These are phyloP conservation scores for Allantophomopsis cytisporea DNA, from an alignment of 2,329 filamentous ascomycete genomes.

Conservation along the genomic window DNA sequence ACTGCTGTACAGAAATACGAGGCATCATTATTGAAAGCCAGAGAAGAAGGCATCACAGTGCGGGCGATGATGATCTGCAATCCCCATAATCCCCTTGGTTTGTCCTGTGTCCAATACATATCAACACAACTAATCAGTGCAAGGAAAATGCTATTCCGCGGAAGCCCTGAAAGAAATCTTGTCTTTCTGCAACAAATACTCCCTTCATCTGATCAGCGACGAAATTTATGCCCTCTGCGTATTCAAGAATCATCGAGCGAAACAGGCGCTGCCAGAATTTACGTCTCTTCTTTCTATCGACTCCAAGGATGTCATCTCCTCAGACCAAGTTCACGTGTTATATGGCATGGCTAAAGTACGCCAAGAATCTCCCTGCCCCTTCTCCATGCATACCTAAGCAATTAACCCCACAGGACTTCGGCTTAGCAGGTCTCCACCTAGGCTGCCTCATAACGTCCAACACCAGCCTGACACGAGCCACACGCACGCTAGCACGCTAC, in stretches of 20 bases:
- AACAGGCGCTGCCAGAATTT: constrained; percentile 17
- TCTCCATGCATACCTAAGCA: not conserved
- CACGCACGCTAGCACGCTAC: too few relatives aligned
- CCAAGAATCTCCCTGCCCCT: not conserved
- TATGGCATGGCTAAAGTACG: not conserved
- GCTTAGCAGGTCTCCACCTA: constrained; percentile 27
- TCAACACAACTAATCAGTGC: constrained; percentile 6
- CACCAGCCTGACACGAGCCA: constrained; percentile 16
- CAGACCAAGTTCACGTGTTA: not conserved
- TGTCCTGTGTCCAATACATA: constrained; percentile 25
- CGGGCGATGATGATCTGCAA: constrained; percentile 25
- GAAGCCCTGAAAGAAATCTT: constrained; percentile 17
- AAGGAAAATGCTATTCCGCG: constrained; percentile 6
- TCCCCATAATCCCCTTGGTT: constrained; percentile 20
- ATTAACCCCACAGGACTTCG: constrained; percentile 21
- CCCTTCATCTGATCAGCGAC: constrained; percentile 32
- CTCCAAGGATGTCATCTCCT: constrained; percentile 7
- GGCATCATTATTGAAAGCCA: not conserved
- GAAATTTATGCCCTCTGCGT: constrained; percentile 34
- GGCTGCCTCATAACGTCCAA: constrained; percentile 21
- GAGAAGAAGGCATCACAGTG: constrained; percentile 18
- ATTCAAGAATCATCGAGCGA: constrained; percentile 9
- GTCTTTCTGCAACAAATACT: constrained; percentile 25
- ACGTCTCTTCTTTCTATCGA: constrained; percentile 34
- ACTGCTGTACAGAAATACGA: too few relatives aligned